A percentile compares a stretch with the other conserved stretches of the same genome.
These are phyloP conservation scores for Leccinum broughii DNA, from an alignment of 768 basidiomycete genomes.

Conservation along the genomic window DNA sequence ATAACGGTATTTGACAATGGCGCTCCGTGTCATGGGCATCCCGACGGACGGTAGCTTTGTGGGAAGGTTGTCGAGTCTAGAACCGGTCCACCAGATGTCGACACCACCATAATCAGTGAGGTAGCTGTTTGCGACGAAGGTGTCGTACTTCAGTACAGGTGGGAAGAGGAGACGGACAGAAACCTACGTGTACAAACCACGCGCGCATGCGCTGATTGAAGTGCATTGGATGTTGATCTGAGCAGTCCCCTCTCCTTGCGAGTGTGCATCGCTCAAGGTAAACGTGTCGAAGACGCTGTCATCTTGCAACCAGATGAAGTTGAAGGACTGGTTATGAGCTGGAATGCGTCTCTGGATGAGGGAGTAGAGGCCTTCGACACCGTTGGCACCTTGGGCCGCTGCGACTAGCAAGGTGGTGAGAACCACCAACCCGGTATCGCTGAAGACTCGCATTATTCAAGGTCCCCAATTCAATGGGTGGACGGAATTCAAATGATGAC, in stretches of 20 bases:
- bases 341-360: background rate
- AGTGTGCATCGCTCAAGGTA: slow-evolving; percentile 11
- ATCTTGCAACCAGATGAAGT: background rate
- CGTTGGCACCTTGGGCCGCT: background rate
- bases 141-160: background rate
- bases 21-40: slow-evolving; percentile 30
- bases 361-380: background rate
- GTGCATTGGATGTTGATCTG: slow-evolving; percentile 36
- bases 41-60: slow-evolving; percentile 32
- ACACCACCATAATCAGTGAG: slow-evolving; percentile 38
- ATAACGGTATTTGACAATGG: slow-evolving; percentile 42
- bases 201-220: slow-evolving; percentile 30
- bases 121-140: slow-evolving; percentile 26
- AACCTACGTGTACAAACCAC: background rate
- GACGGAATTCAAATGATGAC: background rate
- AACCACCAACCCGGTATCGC: background rate
- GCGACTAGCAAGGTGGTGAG: background rate
- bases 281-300: background rate
- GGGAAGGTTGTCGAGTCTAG: slow-evolving; percentile 36
- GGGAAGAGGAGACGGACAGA: background rate
- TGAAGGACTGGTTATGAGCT: background rate
- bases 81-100: slow-evolving; percentile 47
- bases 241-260: slow-evolving; percentile 8
- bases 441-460: background rate
- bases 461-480: background rate